Conservation (phyloP, 1,139 yeast genomes). For the Arxiozyma heterogenica region DNA sequence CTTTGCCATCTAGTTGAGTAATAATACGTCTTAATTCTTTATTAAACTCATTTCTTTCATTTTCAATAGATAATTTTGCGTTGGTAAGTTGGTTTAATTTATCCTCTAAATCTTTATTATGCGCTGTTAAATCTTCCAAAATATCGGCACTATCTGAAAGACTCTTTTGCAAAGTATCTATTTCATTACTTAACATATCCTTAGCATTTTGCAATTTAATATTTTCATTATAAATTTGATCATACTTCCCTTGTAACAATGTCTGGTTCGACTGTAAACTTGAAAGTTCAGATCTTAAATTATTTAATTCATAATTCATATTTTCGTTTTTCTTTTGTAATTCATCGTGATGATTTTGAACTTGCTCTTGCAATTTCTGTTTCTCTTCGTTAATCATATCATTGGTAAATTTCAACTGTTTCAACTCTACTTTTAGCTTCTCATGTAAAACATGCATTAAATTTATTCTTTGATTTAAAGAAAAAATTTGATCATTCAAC, state of each 20-base stretch:
- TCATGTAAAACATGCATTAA: conserved; percentile 25
- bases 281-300: conserved; percentile 22
- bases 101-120: conserved; percentile 8
- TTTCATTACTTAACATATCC: conserved; percentile 11
- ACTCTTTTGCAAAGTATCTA: conserved; percentile 8
- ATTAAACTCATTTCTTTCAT: not conserved
- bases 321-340: conserved; percentile 28
- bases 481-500: conserved; percentile 33
- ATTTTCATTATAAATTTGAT: conserved; percentile 13
- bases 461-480: conserved; percentile 18
- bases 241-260: conserved; percentile 27
- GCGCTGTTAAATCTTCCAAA: conserved; percentile 2
- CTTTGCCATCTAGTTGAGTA: conserved; percentile 3
- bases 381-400: conserved; percentile 2
- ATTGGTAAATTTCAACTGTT: conserved; percentile 51
- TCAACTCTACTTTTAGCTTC: conserved; percentile 41
- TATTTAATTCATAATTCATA: conserved; percentile 18
- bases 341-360: not conserved
- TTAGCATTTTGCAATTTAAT: conserved; percentile 8
- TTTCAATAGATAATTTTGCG: not conserved
- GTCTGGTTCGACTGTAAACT: conserved; percentile 27
- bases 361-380: not conserved
- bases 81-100: conserved; percentile 4
- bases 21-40: conserved; percentile 3
- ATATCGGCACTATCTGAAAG: conserved; percentile 4